phyloP scores from a whole-genome alignment of 176 grass and related monocot species.

The Pontederia paniculata region DNA sequence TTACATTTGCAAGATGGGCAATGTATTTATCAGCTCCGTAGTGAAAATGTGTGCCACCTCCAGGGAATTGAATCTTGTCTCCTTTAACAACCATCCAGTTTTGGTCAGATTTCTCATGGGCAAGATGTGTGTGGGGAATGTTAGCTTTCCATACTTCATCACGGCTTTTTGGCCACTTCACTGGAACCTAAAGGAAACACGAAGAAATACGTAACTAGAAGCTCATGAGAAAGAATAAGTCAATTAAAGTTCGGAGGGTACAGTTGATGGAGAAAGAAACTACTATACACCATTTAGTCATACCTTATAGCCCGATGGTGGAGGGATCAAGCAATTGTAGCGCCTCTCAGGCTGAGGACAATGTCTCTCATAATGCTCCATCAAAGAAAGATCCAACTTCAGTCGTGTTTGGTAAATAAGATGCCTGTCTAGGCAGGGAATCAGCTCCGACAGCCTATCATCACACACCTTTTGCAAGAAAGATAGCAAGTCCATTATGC shows the following conservation, averaged over 20 bases:
- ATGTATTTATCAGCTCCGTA: constrained; percentile 94
- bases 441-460: constrained; percentile 78
- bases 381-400: constrained; percentile 88
- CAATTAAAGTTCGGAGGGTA: constrained; percentile 1
- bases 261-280: background rate
- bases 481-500: background rate
- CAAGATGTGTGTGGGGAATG: constrained; percentile 92
- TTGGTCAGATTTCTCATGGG: constrained; percentile 90
- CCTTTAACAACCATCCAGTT: constrained; percentile 96
- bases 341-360: constrained; percentile 81
- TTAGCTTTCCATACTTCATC: constrained; percentile 95
- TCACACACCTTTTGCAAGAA: constrained; percentile 52
- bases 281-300: background rate
- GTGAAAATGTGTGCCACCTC: constrained; percentile 93
- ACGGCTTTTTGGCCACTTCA: constrained; percentile 96
- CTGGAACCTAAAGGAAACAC: constrained; percentile 38
- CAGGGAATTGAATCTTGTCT: constrained; percentile 85
- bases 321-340: constrained; percentile 84
- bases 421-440: constrained; percentile 94
- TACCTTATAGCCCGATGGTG: constrained; percentile 89
- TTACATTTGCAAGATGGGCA: constrained; percentile 84
- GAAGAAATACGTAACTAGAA: background rate
- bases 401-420: constrained; percentile 91
- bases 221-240: background rate
- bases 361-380: constrained; percentile 98